Percentiles rank a stretch among this genome's conserved stretches.
Evolutionary conservation across 345 rosid genomes (phyloP).

Genomic region (Ailanthus altissimus): DNA sequence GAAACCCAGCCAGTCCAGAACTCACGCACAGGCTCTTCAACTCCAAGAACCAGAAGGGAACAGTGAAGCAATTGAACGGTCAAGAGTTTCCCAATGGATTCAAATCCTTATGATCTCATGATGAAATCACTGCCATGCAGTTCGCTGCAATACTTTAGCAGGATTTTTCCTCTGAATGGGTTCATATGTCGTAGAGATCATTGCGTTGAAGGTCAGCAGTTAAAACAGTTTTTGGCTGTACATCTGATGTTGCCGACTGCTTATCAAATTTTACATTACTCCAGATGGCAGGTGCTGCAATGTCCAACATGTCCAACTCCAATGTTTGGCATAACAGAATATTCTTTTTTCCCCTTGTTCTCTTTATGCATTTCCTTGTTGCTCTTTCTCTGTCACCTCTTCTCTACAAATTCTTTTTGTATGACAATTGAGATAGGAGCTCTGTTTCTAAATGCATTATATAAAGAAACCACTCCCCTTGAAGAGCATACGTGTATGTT

Average conservation of each 20-base stretch:
- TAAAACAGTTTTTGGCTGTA: conserved; percentile 15
- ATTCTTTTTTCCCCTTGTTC: not conserved
- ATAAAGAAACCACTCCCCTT: conserved; percentile 21
- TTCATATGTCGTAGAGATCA: conserved; percentile 16
- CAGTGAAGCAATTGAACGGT: conserved; percentile 20
- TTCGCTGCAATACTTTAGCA: not conserved
- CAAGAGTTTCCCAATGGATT: not conserved
- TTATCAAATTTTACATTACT: conserved; percentile 18
- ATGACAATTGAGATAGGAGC: conserved; percentile 38
- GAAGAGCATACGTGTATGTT: not conserved
- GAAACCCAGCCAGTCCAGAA: conserved; percentile 40
- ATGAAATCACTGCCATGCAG: not conserved
- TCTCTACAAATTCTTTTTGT: not conserved
- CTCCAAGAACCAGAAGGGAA: conserved; percentile 52
- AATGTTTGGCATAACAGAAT: conserved; percentile 12
- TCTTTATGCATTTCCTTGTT: not conserved
- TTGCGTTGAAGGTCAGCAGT: conserved; percentile 18
- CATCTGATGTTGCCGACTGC: not conserved
- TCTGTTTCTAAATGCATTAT: conserved; percentile 35
- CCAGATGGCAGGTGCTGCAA: conserved; percentile 16
- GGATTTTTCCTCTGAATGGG: not conserved
- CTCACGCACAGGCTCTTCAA: conserved; percentile 36
- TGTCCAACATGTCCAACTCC: not conserved
- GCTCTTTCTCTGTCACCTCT: not conserved
- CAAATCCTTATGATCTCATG: conserved; percentile 8